These are phyloP conservation scores for Cadophora malorum DNA, from an alignment of 2,329 filamentous ascomycete species.

Conservation along the genomic window DNA sequence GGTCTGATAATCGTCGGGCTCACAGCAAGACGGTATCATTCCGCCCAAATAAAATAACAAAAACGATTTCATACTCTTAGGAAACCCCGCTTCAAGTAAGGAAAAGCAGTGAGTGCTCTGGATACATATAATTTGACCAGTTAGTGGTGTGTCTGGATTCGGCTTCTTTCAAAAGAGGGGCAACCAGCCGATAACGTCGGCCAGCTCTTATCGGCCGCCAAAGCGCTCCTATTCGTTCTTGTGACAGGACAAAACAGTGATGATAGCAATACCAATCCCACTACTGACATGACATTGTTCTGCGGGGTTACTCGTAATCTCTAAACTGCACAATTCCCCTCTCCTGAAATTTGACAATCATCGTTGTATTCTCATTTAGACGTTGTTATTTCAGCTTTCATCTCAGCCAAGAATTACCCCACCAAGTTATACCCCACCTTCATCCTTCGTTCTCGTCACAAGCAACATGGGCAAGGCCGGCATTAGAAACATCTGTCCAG, in stretches of 20 bases:
- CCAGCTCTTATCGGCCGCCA: slow-evolving; percentile 20
- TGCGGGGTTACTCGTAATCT: slow-evolving; percentile 14
- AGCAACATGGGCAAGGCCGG: slow-evolving; percentile 55
- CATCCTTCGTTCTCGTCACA: slow-evolving; percentile 10
- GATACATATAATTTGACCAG: slow-evolving; percentile 3
- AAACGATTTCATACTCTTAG: not conserved
- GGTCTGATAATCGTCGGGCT: not conserved
- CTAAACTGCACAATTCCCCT: not conserved
- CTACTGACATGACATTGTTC: slow-evolving; percentile 19
- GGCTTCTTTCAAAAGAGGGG: slow-evolving; percentile 19
- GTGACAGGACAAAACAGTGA: slow-evolving; percentile 11
- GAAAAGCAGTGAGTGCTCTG: not conserved
- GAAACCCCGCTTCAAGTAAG: slow-evolving; percentile 13
- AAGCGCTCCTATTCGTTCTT: slow-evolving; percentile 12
- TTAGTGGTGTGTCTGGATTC: slow-evolving; percentile 9
- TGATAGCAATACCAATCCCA: not conserved
- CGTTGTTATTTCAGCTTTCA: not conserved
- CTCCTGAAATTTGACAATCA: not conserved
- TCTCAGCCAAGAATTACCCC: slow-evolving; percentile 11
- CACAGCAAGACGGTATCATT: not conserved
- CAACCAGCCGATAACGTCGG: slow-evolving; percentile 16
- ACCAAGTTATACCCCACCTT: slow-evolving; percentile 3
- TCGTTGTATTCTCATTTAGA: slow-evolving; percentile 1
- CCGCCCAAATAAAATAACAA: not conserved
- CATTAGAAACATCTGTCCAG: slow-evolving; percentile 75